Evolutionary conservation across 2,329 filamentous ascomycete genomes (phyloP).

Genomic region (Xylaria polymorpha): DNA sequence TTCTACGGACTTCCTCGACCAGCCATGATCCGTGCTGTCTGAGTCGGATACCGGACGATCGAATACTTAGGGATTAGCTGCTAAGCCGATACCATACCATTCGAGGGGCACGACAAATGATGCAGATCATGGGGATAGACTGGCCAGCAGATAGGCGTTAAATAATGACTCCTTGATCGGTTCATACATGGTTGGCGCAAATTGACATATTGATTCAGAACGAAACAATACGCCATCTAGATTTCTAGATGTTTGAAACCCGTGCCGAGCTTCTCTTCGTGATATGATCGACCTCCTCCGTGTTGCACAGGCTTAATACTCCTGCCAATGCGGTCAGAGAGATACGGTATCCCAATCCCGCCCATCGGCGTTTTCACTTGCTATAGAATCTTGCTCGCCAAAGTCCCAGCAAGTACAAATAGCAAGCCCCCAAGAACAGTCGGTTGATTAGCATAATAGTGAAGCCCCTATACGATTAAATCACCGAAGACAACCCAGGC

Average conservation of each 20-base stretch:
- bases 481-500: neutral
- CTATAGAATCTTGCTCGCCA: neutral
- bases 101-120: slow-evolving; percentile 31
- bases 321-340: neutral
- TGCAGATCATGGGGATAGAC: slow-evolving; percentile 36
- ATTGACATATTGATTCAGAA: slow-evolving; percentile 37
- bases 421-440: neutral
- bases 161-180: slow-evolving; percentile 41
- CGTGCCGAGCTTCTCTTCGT: neutral
- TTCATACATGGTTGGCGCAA: slow-evolving; percentile 41
- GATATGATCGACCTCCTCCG: neutral
- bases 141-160: slow-evolving; percentile 41
- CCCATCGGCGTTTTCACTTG: neutral
- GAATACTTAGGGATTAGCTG: slow-evolving; percentile 30
- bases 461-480: neutral
- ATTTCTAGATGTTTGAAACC: neutral
- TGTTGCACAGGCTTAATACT: neutral
- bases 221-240: slow-evolving; percentile 4
- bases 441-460: neutral
- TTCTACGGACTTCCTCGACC: slow-evolving; percentile 37
- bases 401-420: neutral
- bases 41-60: slow-evolving; percentile 34
- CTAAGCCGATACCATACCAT: slow-evolving; percentile 28
- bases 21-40: slow-evolving; percentile 36
- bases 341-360: too few species aligned